Conservation (phyloP, 2,329 filamentous ascomycete genomes). For the Biscogniauxia marginata region DNA sequence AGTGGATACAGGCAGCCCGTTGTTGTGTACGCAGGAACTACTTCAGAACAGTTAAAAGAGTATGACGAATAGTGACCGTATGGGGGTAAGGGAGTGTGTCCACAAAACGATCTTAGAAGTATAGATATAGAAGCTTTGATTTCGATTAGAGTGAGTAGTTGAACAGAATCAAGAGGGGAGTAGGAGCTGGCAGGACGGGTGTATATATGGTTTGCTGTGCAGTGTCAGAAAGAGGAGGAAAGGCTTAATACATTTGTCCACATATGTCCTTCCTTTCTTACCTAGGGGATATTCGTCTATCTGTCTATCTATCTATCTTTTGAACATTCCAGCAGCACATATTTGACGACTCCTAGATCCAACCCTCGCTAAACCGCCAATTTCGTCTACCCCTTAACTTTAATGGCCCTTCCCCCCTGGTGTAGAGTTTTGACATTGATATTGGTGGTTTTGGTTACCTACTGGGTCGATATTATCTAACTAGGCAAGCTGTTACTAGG, state of each 20-base stretch:
- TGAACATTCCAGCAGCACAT: background rate
- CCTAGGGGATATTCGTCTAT: too few relatives aligned
- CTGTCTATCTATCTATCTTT: background rate
- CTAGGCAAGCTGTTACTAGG: too few relatives aligned
- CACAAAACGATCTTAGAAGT: background rate
- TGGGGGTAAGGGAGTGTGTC: background rate
- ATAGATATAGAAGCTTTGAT: background rate
- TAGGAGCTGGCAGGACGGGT: background rate
- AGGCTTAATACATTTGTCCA: background rate
- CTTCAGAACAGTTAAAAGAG: background rate
- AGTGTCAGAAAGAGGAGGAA: background rate
- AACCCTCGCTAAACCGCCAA: background rate
- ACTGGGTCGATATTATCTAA: too few relatives aligned
- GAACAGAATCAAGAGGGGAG: background rate
- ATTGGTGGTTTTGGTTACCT: too few relatives aligned
- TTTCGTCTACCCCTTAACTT: background rate
- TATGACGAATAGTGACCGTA: background rate
- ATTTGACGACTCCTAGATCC: background rate
- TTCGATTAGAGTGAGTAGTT: background rate
- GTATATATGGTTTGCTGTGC: background rate
- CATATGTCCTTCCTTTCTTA: background rate
- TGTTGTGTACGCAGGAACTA: too few relatives aligned
- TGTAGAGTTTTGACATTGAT: background rate
- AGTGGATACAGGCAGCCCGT: too few relatives aligned
- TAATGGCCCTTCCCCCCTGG: background rate